Evolutionary conservation across 1,284 basidiomycete genomes (phyloP).

Genomic region (Thelephora terrestris): DNA sequence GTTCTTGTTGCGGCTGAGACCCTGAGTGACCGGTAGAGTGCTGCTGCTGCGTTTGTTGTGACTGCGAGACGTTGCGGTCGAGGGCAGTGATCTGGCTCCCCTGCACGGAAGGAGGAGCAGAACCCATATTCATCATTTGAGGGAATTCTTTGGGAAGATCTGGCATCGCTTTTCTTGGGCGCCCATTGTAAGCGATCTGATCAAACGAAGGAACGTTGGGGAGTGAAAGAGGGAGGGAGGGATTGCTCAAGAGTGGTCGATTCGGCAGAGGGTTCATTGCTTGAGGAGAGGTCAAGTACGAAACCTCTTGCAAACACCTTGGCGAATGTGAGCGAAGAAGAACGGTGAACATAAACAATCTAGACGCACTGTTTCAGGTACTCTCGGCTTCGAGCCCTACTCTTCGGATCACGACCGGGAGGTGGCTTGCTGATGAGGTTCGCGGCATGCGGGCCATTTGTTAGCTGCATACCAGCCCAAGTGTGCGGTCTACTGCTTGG

Average conservation of each 20-base stretch:
- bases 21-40: constrained; percentile 16
- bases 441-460: constrained; percentile 32
- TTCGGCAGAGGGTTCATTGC: constrained; percentile 95
- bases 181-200: constrained; percentile 59
- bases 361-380: constrained; percentile 88
- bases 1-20: constrained; percentile 16
- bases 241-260: constrained; percentile 62
- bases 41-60: constrained; percentile 22
- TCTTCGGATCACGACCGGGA: constrained; percentile 83
- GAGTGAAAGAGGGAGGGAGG: constrained; percentile 50
- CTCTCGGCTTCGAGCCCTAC: constrained; percentile 87
- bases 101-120: constrained; percentile 41
- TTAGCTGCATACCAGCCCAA: constrained; percentile 29
- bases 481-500: constrained; percentile 36
- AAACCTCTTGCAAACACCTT: constrained; percentile 94
- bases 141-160: constrained; percentile 66
- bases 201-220: constrained; percentile 68
- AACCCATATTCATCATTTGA: constrained; percentile 34
- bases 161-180: constrained; percentile 70
- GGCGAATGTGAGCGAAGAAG: constrained; percentile 1
- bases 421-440: constrained; percentile 59
- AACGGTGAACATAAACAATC: not conserved
- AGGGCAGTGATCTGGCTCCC: constrained; percentile 32
- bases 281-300: constrained; percentile 92
- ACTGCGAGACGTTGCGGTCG: constrained; percentile 40